Base-by-base conservation (phyloP, 306 rosid species). In the Cicer arietinum region DNA sequence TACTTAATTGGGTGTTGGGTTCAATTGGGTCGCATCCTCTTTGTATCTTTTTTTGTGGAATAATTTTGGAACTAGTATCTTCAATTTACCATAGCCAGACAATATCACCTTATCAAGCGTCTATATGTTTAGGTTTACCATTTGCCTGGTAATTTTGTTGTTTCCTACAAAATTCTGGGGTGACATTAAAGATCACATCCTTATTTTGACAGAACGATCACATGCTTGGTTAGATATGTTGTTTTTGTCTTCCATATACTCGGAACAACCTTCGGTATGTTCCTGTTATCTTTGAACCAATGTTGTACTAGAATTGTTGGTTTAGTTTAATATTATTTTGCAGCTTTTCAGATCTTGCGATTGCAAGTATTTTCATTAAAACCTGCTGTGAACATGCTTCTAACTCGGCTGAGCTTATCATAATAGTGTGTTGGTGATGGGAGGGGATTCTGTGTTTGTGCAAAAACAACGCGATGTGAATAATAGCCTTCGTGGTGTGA, bases 1-100 rank as follows among this genome's bases (percentile, higher is more conserved):
- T 40, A 92, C 88, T 73, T 92, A 65, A 79, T 47, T 51, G 11
- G 22, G 53, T 76, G 39, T 35, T 13, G 67, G 0, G 25, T 60
- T 35, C 13, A 35, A 13, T 60, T 37, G 44, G 45, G 18, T 8
- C 44, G 48, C 69, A 72, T 42, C 77, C 73, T 74, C 6, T 63
- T 37, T 53, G 81, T 69, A 47, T 67, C 25, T 50, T 43, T 25
- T 25, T 63, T 25, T 73, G 76, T 53, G 56, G 51, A 46, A 58
- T 74, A 45, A 76, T 57, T 80, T 67, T 73, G 61, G 66, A 47
- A 67, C 52, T 7, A 18, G 14, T 63, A 6, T 71, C 42, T 3
- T 59, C 14, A 20, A 73, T 76, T 76, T 66, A 20, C 53, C 65
- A 37, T 69, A 81, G 78, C 83, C 57, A 39, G 22, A 56, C 71